Base-by-base conservation (phyloP, 345 rosid genomes). In the Sonneratia caseolaris region DNA sequence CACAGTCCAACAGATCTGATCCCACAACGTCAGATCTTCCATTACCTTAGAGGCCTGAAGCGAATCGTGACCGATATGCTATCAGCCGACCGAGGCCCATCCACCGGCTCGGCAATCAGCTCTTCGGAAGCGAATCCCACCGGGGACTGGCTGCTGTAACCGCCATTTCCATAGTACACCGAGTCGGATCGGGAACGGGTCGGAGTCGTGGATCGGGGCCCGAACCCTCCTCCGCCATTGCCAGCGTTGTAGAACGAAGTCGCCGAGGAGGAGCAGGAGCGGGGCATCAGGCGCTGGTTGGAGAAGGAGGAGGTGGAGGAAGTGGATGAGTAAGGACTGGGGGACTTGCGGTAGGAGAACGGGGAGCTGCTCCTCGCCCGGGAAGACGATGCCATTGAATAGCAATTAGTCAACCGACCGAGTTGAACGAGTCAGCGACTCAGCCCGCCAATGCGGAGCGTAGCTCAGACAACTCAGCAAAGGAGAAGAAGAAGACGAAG, bases 31-130 rank as follows among this genome's bases (percentile, higher is more conserved):
- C 84, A 80, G 95, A 90, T 90, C 98, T 82, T 47, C 35, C 75
- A 72, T 79, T 84, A 96, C 99, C 96, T 96, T 87, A 96, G 66
- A 64, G 99, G 98, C 71, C 98, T 73, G 77, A 96, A 96, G 71
- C 99, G 93, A 82, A 96, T 89, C 78, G 99, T 92, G 70, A 96
- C 99, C 67, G 96, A 92, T 47, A 96, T 92, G 74, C 97, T 96
- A 76, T 96, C 98, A 14, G 88, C 92, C 16, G 91, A 82, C 80
- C 82, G 85, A 75, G 86, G 74, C 59, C 79, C 78, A 7, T 86
- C 97, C 77, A 81, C 12, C n/a, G 86, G 87, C 77, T 89, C 97
- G 5, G 82, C 84, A 49, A 85, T 68, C 75, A 96, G 75, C 82
- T 89, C 99, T 45, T 92, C 99, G 4, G 89, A 55, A 0, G 85